Conservation (phyloP, 2,329 filamentous ascomycete species). For the Paracorniculantispora psalliotae region DNA sequence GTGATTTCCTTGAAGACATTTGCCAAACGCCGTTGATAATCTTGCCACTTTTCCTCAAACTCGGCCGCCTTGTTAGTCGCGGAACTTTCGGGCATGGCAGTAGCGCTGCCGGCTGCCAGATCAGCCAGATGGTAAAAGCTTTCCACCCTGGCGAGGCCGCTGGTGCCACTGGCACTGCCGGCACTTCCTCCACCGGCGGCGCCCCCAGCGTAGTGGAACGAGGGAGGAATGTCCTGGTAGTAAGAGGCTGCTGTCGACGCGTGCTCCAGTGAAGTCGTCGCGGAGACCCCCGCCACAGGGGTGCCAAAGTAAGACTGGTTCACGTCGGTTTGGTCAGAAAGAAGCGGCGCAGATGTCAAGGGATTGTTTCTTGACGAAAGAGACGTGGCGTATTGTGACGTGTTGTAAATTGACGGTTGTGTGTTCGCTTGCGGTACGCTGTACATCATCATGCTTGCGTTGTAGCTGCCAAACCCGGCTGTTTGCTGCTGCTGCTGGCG, state of each 20-base stretch:
- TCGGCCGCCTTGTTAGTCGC: slow-evolving; percentile 51
- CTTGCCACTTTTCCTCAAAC: slow-evolving; percentile 64
- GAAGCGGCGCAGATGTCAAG: not conserved
- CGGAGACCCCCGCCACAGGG: not conserved
- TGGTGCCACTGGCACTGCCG: not conserved
- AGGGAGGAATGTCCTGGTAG: slow-evolving; percentile 39
- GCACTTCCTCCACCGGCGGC: not conserved
- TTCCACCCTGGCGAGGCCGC: not conserved
- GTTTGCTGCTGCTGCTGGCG: slow-evolving; percentile 45
- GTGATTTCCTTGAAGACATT: slow-evolving; percentile 68
- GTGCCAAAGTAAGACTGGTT: slow-evolving; percentile 1
- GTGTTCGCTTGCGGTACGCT: slow-evolving; percentile 61
- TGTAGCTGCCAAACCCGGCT: slow-evolving; percentile 54
- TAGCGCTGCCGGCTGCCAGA: not conserved
- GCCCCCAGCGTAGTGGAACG: not conserved
- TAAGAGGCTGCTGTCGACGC: slow-evolving; percentile 43
- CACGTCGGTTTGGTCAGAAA: not conserved
- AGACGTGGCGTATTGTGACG: slow-evolving; percentile 44
- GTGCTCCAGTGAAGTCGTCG: not conserved
- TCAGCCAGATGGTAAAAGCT: slow-evolving; percentile 2
- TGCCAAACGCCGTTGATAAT: slow-evolving; percentile 57
- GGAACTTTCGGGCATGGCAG: slow-evolving; percentile 46
- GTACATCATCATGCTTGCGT: slow-evolving; percentile 69
- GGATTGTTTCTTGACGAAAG: not conserved
- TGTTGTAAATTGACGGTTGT: slow-evolving; percentile 67